These are phyloP conservation scores for Ceratopteris richardii DNA, from an alignment of 75 land plant genomes.

Conservation along the genomic window DNA sequence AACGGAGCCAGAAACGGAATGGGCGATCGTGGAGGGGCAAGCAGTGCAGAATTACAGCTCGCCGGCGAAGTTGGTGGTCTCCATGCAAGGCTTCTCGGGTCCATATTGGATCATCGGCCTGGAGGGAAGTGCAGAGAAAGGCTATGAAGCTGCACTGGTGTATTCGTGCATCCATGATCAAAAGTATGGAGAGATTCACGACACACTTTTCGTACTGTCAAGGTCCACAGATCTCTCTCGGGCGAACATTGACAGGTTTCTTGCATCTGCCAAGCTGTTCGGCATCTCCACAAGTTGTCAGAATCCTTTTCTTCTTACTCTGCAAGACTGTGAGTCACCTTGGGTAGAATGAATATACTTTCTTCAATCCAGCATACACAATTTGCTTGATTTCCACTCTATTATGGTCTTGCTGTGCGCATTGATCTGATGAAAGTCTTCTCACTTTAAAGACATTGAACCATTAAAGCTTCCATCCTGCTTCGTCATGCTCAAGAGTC, in stretches of 20 bases:
- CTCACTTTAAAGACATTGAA: too few species aligned
- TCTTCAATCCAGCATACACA: too few species aligned
- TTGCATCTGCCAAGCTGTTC: not conserved
- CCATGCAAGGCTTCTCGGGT: conserved; percentile 7
- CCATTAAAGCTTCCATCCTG: too few species aligned
- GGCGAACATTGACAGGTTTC: conserved; percentile 1
- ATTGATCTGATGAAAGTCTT: too few species aligned
- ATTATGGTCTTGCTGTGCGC: too few species aligned
- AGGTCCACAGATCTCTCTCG: not conserved
- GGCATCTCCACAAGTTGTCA: conserved; percentile 11
- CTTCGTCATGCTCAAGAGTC: too few species aligned
- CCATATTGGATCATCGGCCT: conserved; percentile 20
- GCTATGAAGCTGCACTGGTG: conserved; percentile 13
- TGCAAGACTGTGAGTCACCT: conserved; percentile 1
- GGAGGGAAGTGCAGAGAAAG: conserved; percentile 7
- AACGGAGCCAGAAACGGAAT: not conserved
- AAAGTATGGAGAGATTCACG: not conserved
- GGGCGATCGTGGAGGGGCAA: not conserved
- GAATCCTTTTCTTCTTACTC: conserved; percentile 9
- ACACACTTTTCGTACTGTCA: conserved; percentile 12
- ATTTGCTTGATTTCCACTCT: too few species aligned
- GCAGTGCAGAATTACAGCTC: conserved; percentile 14
- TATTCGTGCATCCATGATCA: conserved; percentile 13
- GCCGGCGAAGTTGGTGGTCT: conserved; percentile 8
- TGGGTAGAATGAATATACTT: too few species aligned